Evolutionary conservation across 1,284 basidiomycete species (phyloP), one percentile per base, ranked within the genome.

Genomic region (Microstroma glucosiphilum): DNA sequence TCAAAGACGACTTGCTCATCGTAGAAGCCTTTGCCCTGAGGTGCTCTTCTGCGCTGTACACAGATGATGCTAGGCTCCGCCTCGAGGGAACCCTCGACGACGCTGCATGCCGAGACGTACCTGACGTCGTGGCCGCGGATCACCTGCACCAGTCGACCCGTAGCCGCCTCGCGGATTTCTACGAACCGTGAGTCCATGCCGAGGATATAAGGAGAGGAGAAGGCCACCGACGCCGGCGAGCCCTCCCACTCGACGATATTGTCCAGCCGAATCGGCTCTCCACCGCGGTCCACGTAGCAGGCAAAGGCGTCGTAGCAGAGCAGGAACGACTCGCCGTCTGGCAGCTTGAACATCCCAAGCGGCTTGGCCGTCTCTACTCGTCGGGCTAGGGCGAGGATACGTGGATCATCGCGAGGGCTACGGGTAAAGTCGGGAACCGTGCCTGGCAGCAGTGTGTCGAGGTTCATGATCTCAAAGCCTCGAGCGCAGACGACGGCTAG

Each of bases 241-340:
- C 92, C 92, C 81, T 97, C 93, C 92, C 93, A 97, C 78, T 96
- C 92, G 72, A 96, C 90, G 4, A 88, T 86, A 40, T 84, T 84
- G 1, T 62, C 86, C 82, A 26, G 83, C 53, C 90, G 87, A 69
- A 74, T 75, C 40, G 72, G 67, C 54, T 74, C 69, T 15, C 72
- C 75, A 11, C 66, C 58, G 1, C 63, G 67, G 60, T 75, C 72
- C 4, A 76, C 72, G 72, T 90, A 93, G 62, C 94, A 84, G 9
- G 92, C 93, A 70, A 96, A 94, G 78, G 40, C 60, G 77, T 92
- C 88, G 77, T 94, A 97, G 79, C 91, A 93, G 37, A 97, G 84
- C 58, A 98, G 80, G 81, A 96, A 97, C 66, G 89, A 88, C 63
- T 77, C 75, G 1, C 87, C 87, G 46, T 74, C 67, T n/a, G 46